A percentile compares a stretch with the other conserved stretches of the same genome.
phyloP scores from a whole-genome alignment of 176 grass and related monocot species.

The Stipa capillata region DNA sequence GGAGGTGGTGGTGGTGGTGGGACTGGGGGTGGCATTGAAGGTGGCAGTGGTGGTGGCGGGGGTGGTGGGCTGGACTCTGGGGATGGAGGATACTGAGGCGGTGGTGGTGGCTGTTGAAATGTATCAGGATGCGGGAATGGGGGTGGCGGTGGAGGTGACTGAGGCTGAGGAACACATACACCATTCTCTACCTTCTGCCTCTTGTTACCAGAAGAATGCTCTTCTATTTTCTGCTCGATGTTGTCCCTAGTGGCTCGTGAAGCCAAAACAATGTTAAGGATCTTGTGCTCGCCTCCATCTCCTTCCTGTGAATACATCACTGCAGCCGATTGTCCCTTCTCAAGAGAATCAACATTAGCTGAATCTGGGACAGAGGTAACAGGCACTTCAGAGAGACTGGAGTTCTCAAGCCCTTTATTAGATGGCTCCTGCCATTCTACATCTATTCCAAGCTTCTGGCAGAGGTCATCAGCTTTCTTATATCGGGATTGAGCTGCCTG shows the following conservation, averaged over 20 bases:
- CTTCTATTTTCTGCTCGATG: constrained; percentile 20
- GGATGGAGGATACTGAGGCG: constrained; percentile 30
- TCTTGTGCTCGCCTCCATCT: constrained; percentile 24
- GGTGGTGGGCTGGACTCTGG: constrained; percentile 28
- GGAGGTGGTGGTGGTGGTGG: constrained; percentile 10
- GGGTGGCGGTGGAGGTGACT: constrained; percentile 25
- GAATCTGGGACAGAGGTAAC: constrained; percentile 16
- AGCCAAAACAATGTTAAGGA: constrained; percentile 27
- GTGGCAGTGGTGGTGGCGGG: not conserved
- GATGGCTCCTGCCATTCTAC: constrained; percentile 10
- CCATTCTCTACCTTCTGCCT: constrained; percentile 35
- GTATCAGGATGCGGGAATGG: constrained; percentile 37
- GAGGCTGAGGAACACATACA: constrained; percentile 11
- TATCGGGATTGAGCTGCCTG: constrained; percentile 57
- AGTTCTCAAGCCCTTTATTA: constrained; percentile 13
- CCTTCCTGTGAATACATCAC: constrained; percentile 24
- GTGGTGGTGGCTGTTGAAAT: constrained; percentile 38
- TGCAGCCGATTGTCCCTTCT: constrained; percentile 30
- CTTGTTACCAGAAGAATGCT: constrained; percentile 26
- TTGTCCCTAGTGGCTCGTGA: constrained; percentile 36
- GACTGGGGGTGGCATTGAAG: not conserved
- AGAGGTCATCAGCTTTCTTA: constrained; percentile 44
- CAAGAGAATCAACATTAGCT: constrained; percentile 17
- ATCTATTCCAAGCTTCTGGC: constrained; percentile 21
- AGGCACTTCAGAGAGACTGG: constrained; percentile 10